phyloP scores from a whole-genome alignment of 2,329 filamentous ascomycete species.

The Penicillium frequentans region DNA sequence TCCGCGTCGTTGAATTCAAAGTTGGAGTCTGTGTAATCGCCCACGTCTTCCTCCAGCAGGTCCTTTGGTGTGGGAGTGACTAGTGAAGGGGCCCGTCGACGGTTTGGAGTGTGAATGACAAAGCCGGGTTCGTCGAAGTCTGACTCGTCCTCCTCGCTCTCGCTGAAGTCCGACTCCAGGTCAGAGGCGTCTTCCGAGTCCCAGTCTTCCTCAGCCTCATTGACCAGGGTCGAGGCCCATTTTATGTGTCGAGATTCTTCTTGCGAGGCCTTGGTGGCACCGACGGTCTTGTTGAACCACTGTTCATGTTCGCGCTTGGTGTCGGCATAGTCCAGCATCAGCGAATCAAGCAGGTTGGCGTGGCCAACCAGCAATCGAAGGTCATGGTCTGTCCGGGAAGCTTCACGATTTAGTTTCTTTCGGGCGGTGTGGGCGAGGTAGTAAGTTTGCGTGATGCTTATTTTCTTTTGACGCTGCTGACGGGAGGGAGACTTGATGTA shows the following conservation, averaged over 20 bases:
- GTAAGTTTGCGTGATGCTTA: slow-evolving; percentile 98
- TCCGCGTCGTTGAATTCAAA: slow-evolving; percentile 59
- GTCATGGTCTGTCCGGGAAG: slow-evolving; percentile 87
- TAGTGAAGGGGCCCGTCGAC: slow-evolving; percentile 33
- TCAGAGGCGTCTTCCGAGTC: slow-evolving; percentile 62
- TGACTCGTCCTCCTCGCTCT: slow-evolving; percentile 42
- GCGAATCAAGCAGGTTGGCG: slow-evolving; percentile 92
- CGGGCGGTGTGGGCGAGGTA: slow-evolving; percentile 96
- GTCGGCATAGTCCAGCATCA: slow-evolving; percentile 89
- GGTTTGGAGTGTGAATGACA: slow-evolving; percentile 38
- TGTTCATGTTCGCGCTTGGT: slow-evolving; percentile 93
- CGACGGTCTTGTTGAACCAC: slow-evolving; percentile 97
- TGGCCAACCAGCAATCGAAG: slow-evolving; percentile 94
- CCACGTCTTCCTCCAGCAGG: slow-evolving; percentile 27
- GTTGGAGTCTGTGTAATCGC: slow-evolving; percentile 55
- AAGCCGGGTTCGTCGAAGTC: slow-evolving; percentile 45
- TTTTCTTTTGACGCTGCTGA: slow-evolving; percentile 67
- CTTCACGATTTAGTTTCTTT: slow-evolving; percentile 91
- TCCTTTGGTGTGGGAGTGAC: slow-evolving; percentile 24
- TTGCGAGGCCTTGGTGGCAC: slow-evolving; percentile 56
- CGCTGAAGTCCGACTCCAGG: slow-evolving; percentile 55
- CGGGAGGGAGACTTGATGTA: slow-evolving; percentile 43
- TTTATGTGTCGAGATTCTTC: slow-evolving; percentile 69
- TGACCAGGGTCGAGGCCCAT: slow-evolving; percentile 78
- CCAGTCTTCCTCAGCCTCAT: slow-evolving; percentile 72